Conservation (phyloP, 257 asterid genomes). For the Salvia hispanica region DNA sequence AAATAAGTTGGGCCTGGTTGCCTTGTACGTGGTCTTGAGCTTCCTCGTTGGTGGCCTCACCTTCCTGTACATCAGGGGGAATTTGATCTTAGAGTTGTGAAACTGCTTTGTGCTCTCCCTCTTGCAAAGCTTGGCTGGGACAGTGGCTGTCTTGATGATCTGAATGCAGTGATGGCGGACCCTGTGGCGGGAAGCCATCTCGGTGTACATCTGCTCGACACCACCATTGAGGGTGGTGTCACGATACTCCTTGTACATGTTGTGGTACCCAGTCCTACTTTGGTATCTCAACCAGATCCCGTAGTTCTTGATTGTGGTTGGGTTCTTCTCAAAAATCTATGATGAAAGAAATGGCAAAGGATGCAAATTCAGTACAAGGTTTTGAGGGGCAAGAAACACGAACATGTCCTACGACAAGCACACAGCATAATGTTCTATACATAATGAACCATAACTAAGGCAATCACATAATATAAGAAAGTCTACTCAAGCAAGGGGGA, state of each 20-base stretch:
- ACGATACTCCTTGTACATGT: no score
- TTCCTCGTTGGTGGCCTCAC: constrained; percentile 79
- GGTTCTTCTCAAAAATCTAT: constrained; percentile 43
- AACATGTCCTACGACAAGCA: background rate
- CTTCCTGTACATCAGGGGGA: constrained; percentile 55
- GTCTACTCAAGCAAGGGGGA: background rate
- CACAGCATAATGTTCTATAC: background rate
- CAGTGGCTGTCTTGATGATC: constrained; percentile 52
- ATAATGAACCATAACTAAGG: background rate
- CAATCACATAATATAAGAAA: no score
- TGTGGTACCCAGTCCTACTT: no score
- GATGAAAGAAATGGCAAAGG: background rate
- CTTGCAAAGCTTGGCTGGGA: constrained; percentile 60
- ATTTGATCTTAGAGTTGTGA: constrained; percentile 57
- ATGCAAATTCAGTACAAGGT: background rate
- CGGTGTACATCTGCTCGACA: no score
- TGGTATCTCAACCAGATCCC: no score
- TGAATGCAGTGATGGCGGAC: constrained; percentile 56
- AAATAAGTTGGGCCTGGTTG: constrained; percentile 64
- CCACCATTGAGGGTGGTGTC: no score
- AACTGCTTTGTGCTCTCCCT: constrained; percentile 59
- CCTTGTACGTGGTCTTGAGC: constrained; percentile 82
- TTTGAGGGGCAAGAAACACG: background rate
- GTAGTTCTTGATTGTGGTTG: no score
- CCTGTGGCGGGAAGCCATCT: constrained; percentile 64